Conservation (phyloP, 805 yeast species). For the Cyberlindnera maclurae region DNA sequence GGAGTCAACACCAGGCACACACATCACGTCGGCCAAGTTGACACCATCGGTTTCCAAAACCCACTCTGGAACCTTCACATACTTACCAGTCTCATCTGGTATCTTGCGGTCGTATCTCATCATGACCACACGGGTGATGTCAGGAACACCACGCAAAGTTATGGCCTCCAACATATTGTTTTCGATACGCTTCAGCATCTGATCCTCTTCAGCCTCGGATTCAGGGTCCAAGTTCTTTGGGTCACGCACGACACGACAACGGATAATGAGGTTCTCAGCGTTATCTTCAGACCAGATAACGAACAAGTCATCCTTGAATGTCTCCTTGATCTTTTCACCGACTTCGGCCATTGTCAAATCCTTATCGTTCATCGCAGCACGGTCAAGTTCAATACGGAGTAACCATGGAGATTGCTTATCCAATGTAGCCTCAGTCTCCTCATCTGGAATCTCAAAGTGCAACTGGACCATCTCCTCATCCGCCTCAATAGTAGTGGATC, state of each 20-base stretch:
- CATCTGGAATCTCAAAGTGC: slow-evolving; percentile 96
- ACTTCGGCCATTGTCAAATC: slow-evolving; percentile 98
- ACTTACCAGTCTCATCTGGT: slow-evolving; percentile 82
- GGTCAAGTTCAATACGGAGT: slow-evolving; percentile 90
- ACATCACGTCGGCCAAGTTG: slow-evolving; percentile 89
- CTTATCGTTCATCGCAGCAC: slow-evolving; percentile 98
- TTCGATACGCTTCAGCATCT: slow-evolving; percentile 89
- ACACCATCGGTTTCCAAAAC: slow-evolving; percentile 98
- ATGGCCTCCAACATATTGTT: slow-evolving; percentile 94
- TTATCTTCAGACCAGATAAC: slow-evolving; percentile 99
- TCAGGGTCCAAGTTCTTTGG: slow-evolving; percentile 92
- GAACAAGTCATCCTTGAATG: slow-evolving; percentile 90
- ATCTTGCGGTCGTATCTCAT: slow-evolving; percentile 71
- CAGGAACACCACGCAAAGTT: slow-evolving; percentile 91
- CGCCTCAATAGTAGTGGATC: slow-evolving; percentile 91
- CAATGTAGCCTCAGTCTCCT: slow-evolving; percentile 87
- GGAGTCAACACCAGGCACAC: slow-evolving; percentile 91
- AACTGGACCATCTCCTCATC: slow-evolving; percentile 97
- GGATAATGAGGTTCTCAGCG: slow-evolving; percentile 90
- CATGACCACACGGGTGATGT: slow-evolving; percentile 75
- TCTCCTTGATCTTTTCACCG: slow-evolving; percentile 88
- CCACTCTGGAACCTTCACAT: slow-evolving; percentile 88
- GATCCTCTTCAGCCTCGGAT: slow-evolving; percentile 94
- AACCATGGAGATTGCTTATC: slow-evolving; percentile 98
- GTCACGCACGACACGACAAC: slow-evolving; percentile 97